A percentile compares a stretch with the other conserved stretches of the same genome.
Evolutionary conservation across 805 yeast species (phyloP).

Genomic region (Saturnispora hagleri): DNA sequence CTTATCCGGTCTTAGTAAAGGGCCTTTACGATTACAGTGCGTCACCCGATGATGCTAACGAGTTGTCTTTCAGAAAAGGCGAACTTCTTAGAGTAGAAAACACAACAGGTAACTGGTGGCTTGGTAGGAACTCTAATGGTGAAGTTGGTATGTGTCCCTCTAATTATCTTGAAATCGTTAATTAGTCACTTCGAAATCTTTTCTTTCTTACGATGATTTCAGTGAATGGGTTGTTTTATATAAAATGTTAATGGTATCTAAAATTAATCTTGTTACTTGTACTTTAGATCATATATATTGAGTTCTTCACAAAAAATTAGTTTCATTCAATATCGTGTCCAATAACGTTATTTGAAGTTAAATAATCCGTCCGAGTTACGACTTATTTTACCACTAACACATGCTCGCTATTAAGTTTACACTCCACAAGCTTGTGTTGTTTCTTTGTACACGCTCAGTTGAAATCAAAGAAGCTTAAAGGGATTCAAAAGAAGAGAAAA

Average conservation of each 20-base stretch:
- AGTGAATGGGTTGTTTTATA: background rate
- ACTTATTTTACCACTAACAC: too few species aligned
- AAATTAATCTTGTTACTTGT: background rate
- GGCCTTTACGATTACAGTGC: constrained; percentile 86
- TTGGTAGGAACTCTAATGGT: constrained; percentile 81
- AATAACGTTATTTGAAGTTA: too few species aligned
- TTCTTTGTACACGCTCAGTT: too few species aligned
- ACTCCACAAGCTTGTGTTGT: too few species aligned
- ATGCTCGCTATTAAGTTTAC: too few species aligned
- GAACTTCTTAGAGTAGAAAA: constrained; percentile 89
- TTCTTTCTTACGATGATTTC: background rate
- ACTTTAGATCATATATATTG: background rate
- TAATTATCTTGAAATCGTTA: constrained; percentile 76
- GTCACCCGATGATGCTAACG: constrained; percentile 87
- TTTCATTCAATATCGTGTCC: background rate
- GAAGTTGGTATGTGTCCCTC: constrained; percentile 95
- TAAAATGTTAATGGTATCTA: background rate
- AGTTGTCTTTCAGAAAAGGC: constrained; percentile 81
- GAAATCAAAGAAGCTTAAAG: too few species aligned
- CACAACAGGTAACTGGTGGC: constrained; percentile 98
- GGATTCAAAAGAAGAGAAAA: too few species aligned
- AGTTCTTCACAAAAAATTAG: background rate
- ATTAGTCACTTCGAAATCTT: constrained; percentile 12
- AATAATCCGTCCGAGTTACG: too few species aligned
- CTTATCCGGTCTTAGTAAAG: constrained; percentile 73